Evolutionary conservation across 75 land plant genomes (phyloP).

Genomic region (Pseudotsuga menziesii): DNA sequence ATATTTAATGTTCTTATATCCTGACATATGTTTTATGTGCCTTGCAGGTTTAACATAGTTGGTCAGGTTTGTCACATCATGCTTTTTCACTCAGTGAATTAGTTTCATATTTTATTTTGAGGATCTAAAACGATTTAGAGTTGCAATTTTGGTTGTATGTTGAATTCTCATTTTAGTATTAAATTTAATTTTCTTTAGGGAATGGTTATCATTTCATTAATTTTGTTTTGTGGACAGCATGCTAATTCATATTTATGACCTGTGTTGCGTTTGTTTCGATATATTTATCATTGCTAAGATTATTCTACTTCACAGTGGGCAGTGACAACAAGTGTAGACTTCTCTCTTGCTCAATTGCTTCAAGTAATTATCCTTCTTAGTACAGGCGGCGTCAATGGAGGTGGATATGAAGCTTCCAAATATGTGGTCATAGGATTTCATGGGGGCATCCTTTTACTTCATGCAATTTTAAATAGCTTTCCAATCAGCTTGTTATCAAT

Average conservation of each 20-base stretch:
- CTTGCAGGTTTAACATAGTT: slow-evolving; percentile 84
- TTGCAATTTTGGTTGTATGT: slow-evolving; percentile 3
- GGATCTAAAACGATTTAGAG: not conserved
- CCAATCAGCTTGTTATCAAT: slow-evolving; percentile 58
- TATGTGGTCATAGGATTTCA: slow-evolving; percentile 61
- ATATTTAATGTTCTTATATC: not conserved
- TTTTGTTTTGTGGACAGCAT: too few species aligned
- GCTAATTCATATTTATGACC: too few species aligned
- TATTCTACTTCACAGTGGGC: slow-evolving; percentile 65
- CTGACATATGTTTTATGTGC: not conserved
- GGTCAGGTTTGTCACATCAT: slow-evolving; percentile 59
- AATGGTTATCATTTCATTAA: too few species aligned
- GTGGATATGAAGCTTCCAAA: slow-evolving; percentile 71
- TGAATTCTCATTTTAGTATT: not conserved
- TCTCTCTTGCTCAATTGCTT: slow-evolving; percentile 68
- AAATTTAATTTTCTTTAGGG: too few species aligned
- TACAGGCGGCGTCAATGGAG: slow-evolving; percentile 85
- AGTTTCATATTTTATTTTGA: not conserved
- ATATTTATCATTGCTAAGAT: not conserved
- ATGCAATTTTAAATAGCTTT: slow-evolving; percentile 72
- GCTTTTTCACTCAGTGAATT: not conserved
- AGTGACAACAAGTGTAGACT: slow-evolving; percentile 73
- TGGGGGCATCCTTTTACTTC: slow-evolving; percentile 63
- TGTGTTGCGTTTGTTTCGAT: not conserved
- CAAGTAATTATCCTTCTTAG: slow-evolving; percentile 84